Base-by-base conservation (phyloP, 495 filamentous ascomycete species). In the Penicillium flavigenum region DNA sequence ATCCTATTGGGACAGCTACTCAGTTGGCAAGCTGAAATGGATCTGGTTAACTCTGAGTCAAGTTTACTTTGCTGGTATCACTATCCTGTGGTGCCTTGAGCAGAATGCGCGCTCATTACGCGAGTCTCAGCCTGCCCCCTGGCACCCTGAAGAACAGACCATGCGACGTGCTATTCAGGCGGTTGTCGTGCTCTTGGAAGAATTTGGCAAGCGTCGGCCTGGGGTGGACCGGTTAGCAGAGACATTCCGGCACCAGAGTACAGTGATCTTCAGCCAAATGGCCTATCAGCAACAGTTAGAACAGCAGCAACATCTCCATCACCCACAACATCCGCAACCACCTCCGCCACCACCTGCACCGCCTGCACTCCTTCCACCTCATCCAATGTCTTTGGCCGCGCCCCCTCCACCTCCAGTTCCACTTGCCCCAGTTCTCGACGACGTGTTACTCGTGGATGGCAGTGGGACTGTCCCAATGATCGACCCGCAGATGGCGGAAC, bases 31-130 rank as follows among this genome's bases (percentile, higher is more conserved):
- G 52, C 68, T 82, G 12, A 82, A 81, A 56, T 82, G 80, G 71
- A 79, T 80, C 20, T 82, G 79, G 79, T 66, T 82, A 44, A 79
- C 79, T 0, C 70, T 81, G 36, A 79, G 78, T 53, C 80, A 82
- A 56, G 58, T 79, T 22, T 82, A 81, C 48, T 79, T 78, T 61
- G 79, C 79, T 1, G 78, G 77, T 4, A 73, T 80, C 59, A 69
- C 80, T 48, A 72, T 82, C 54, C 56, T 82, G 16, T 79, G 76
- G 76, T 77, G 74, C 52, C 62, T 79, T 20, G 73, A 79, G 52
- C 72, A 77, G 48, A 75, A 82, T 48, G 67, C 79, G 14, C 77
- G 73, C 9, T 66, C 75, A 0, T 54, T 81, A 1, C 76, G 75
- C 27, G 75, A 78, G 24, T 74, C 68, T 6, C 72, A 52, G 0